A percentile compares a stretch with the other conserved stretches of the same genome.
Conservation (phyloP, 2,329 filamentous ascomycete species). For the Colletotrichum cordylinicola region DNA sequence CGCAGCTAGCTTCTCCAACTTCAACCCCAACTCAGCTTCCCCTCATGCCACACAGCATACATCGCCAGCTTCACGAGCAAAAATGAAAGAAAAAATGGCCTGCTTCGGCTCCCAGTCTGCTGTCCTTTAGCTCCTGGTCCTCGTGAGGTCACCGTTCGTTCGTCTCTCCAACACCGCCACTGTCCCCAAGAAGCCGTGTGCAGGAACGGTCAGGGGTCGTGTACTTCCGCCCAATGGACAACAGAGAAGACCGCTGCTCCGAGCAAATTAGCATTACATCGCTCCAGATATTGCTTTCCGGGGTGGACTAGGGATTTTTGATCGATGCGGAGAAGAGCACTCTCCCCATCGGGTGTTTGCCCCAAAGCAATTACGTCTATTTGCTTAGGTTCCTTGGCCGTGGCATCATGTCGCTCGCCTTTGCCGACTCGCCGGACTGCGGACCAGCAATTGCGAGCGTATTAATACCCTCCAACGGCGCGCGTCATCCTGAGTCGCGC, state of each 20-base stretch:
- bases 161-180: slow-evolving; percentile 1
- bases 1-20: slow-evolving; percentile 7
- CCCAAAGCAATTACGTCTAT: slow-evolving; percentile 20
- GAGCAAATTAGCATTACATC: slow-evolving; percentile 20
- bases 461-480: slow-evolving; percentile 22
- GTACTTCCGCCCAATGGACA: slow-evolving; percentile 14
- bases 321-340: slow-evolving; percentile 21
- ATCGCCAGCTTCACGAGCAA: slow-evolving; percentile 13
- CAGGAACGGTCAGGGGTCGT: slow-evolving; percentile 14
- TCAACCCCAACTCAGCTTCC: slow-evolving; percentile 9
- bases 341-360: slow-evolving; percentile 9
- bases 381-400: slow-evolving; percentile 1
- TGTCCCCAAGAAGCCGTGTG: not conserved
- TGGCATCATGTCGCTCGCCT: slow-evolving; percentile 8
- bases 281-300: slow-evolving; percentile 7
- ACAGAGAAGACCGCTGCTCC: slow-evolving; percentile 16
- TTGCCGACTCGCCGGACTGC: not conserved
- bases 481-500: not conserved
- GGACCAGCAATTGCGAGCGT: not conserved
- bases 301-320: not conserved
- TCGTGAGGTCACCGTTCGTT: not conserved
- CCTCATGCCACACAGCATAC: not conserved
- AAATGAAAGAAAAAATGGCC: not conserved
- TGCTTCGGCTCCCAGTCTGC: not conserved
- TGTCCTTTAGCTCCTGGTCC: not conserved